A percentile compares a stretch with the other conserved stretches of the same genome.
Conservation (phyloP, 2,329 filamentous ascomycete species). For the Fusarium scirpi region DNA sequence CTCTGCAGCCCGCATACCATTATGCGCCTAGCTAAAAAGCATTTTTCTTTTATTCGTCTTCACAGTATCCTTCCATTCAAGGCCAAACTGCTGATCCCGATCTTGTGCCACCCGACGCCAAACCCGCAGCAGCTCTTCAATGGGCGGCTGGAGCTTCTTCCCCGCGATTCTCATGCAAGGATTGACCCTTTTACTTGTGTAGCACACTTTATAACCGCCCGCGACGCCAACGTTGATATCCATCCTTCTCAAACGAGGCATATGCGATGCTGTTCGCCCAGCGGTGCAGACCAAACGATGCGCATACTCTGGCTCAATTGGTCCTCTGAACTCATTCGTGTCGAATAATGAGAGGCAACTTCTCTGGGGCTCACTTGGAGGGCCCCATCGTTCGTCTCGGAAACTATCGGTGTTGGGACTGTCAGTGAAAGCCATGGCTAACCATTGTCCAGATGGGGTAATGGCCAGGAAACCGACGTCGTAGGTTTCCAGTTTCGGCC, state of each 20-base stretch:
- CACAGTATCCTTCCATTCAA: conserved; percentile 10
- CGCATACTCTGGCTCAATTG: conserved; percentile 10
- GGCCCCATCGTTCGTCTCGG: conserved; percentile 6
- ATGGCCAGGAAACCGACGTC: conserved; percentile 8
- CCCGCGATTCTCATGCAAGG: conserved; percentile 15
- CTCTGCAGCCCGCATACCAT: not conserved
- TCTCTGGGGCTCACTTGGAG: not conserved
- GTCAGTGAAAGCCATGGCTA: not conserved
- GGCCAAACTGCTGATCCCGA: conserved; percentile 1
- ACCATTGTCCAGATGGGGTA: conserved; percentile 12
- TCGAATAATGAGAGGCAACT: not conserved
- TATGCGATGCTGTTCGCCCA: conserved; percentile 2
- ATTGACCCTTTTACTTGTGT: not conserved
- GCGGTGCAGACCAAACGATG: not conserved
- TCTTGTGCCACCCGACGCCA: conserved; percentile 12
- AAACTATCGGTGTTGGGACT: conserved; percentile 7
- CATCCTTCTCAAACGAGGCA: conserved; percentile 3
- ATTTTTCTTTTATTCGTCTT: conserved; percentile 2
- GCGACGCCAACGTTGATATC: not conserved
- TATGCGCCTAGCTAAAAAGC: not conserved
- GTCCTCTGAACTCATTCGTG: conserved; percentile 19
- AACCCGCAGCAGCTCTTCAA: not conserved
- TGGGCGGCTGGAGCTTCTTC: not conserved
- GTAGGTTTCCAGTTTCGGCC: conserved; percentile 13
- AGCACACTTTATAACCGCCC: not conserved